Base-by-base conservation (phyloP, 2,329 filamentous ascomycete species). In the Pyricularia pennisetigena region DNA sequence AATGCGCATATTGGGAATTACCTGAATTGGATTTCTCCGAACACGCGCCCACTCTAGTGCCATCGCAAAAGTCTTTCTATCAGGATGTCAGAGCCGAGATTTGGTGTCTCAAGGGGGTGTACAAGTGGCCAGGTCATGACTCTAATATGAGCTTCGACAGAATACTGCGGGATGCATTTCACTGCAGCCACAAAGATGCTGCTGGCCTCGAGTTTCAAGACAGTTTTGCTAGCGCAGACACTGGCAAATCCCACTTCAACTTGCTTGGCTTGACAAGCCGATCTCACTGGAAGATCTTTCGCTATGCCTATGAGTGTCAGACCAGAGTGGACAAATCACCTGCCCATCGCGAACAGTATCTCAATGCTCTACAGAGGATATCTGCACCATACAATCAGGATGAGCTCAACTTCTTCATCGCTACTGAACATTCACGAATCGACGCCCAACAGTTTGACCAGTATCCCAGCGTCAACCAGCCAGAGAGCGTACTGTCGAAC, bases 81-180 rank as follows among this genome's bases (percentile, higher is more conserved):
- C 82, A 85, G 69, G 82, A 85, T 70, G 77, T 84, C 29, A 78
- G 81, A 68, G 78, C 78, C 57, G 83, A 85, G 70, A 75, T 84
- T 1, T 57, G 54, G 26, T 54, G 54, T 20, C 65, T 66, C 24
- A 66, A 57, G 30, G 54, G 65, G 24, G 20, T 23, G 8, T 57
- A 32, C 49, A 57, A 16, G 12, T 29, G 16, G 23, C 29, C 65
- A 28, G 65, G 54, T 24, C 65, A 61, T 49, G 59, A 67, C 12
- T 23, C 49, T 3, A 29, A 26, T 28, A 61, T 35, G 26, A 24
- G 20, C 8, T 35, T 62, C 30, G 26, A 63, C 28, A 29, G 28
- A 49, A 23, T 70, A 24, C 69, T 74, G 64, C 71, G 54, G 8
- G 66, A 65, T 1, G 69, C 71, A 0, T 70, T 74, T 3, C 69